These are phyloP conservation scores for Saussurea involucrata DNA, from an alignment of 129 eudicot species.

Conservation along the genomic window DNA sequence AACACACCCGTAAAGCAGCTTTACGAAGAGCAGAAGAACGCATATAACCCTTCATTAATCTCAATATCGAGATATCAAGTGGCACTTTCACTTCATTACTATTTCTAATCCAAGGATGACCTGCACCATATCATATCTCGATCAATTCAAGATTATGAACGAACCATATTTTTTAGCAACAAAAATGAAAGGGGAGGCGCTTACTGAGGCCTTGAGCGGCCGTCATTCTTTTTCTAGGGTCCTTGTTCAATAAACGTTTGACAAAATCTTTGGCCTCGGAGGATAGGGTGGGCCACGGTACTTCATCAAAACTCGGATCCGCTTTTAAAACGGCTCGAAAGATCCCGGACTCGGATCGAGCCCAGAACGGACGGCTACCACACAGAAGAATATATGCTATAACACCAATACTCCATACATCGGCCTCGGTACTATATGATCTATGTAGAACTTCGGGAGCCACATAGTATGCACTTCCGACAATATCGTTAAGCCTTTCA, in stretches of 20 bases:
- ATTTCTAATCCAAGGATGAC: slow-evolving; percentile 85
- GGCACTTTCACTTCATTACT: slow-evolving; percentile 59
- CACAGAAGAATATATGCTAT: slow-evolving; percentile 84
- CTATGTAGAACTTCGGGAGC: slow-evolving; percentile 98
- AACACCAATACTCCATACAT: slow-evolving; percentile 96
- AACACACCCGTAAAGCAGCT: slow-evolving; percentile 84
- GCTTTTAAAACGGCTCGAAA: slow-evolving; percentile 91
- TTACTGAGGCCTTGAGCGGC: slow-evolving; percentile 91
- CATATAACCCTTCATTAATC: slow-evolving; percentile 81
- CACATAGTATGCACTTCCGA: slow-evolving; percentile 94
- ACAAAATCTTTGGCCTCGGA: slow-evolving; percentile 90
- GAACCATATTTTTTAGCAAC: background rate
- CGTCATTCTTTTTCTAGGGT: slow-evolving; percentile 90
- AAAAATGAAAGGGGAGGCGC: slow-evolving; percentile 11
- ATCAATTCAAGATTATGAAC: background rate
- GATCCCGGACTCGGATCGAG: slow-evolving; percentile 93
- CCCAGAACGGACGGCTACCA: slow-evolving; percentile 97
- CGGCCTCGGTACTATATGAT: slow-evolving; percentile 92
- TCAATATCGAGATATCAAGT: slow-evolving; percentile 64
- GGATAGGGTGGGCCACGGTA: slow-evolving; percentile 87
- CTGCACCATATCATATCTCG: slow-evolving; percentile 34
- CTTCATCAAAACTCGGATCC: slow-evolving; percentile 84
- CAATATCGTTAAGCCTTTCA: slow-evolving; percentile 93
- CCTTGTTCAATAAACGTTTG: slow-evolving; percentile 74
- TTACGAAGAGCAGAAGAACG: slow-evolving; percentile 87